Percentiles rank a stretch among this genome's conserved stretches.
Conservation (phyloP, 1,139 yeast genomes). For the Williopsis jadinii region DNA sequence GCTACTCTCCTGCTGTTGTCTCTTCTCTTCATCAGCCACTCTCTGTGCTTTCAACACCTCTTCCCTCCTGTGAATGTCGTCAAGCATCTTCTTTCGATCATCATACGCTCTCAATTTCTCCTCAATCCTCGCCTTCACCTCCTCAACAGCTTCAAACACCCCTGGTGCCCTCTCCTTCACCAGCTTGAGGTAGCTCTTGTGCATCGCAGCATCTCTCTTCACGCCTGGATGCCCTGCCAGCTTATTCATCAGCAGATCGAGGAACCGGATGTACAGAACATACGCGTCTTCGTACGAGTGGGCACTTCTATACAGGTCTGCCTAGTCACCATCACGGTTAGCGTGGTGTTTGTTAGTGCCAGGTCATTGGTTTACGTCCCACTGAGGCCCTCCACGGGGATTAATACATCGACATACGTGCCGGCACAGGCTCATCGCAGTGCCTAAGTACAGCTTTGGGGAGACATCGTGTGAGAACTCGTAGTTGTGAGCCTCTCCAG, state of each 20-base stretch:
- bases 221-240: slow-evolving; percentile 38
- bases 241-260: slow-evolving; percentile 40
- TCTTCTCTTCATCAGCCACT: not conserved
- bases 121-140: slow-evolving; percentile 28
- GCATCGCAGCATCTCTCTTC: slow-evolving; percentile 20
- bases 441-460: slow-evolving; percentile 37
- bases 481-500: slow-evolving; percentile 34
- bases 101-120: slow-evolving; percentile 24
- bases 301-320: slow-evolving; percentile 35
- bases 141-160: slow-evolving; percentile 33
- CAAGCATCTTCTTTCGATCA: slow-evolving; percentile 3
- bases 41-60: not conserved
- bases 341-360: not conserved
- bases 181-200: slow-evolving; percentile 12
- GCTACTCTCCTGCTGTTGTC: not conserved
- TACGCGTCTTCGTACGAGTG: slow-evolving; percentile 38
- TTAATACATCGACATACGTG: slow-evolving; percentile 22
- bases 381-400: no score
- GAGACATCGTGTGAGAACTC: slow-evolving; percentile 37
- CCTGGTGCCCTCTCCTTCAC: slow-evolving; percentile 24
- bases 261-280: slow-evolving; percentile 40
- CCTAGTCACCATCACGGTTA: slow-evolving; percentile 24
- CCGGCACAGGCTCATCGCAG: slow-evolving; percentile 19
- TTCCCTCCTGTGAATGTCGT: slow-evolving; percentile 5
- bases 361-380: no score